phyloP scores from a whole-genome alignment of 2,329 filamentous ascomycete genomes.

The Arthrobotrys megalospora region DNA sequence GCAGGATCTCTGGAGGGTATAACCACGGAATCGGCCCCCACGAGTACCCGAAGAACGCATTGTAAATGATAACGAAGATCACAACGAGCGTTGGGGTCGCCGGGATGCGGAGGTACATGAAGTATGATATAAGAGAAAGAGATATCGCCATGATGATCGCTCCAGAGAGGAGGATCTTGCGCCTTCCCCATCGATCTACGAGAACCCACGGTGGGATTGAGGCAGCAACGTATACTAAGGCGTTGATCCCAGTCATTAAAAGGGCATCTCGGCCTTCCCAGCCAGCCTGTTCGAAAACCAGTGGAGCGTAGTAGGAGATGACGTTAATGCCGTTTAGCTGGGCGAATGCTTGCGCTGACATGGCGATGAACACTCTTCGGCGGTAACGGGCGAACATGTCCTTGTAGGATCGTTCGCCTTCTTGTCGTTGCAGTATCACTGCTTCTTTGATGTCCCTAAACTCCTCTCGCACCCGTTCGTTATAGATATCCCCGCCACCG shows the following conservation, averaged over 20 bases:
- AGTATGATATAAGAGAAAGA: slow-evolving; percentile 92
- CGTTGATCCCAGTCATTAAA: slow-evolving; percentile 97
- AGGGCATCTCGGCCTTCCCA: slow-evolving; percentile 92
- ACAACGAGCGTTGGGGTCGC: slow-evolving; percentile 88
- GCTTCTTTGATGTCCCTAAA: slow-evolving; percentile 99
- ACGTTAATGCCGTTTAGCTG: slow-evolving; percentile 99
- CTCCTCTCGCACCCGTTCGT: slow-evolving; percentile 91
- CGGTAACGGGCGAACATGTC: slow-evolving; percentile 97
- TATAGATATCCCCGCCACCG: slow-evolving; percentile 94
- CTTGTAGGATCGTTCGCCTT: slow-evolving; percentile 89
- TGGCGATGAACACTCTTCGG: slow-evolving; percentile 95
- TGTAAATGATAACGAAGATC: slow-evolving; percentile 97
- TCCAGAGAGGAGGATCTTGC: slow-evolving; percentile 89
- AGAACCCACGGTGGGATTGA: slow-evolving; percentile 98
- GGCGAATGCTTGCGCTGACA: slow-evolving; percentile 95
- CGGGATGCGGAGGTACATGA: slow-evolving; percentile 86
- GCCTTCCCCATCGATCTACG: slow-evolving; percentile 90
- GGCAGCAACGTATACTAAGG: slow-evolving; percentile 88
- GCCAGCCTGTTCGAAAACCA: slow-evolving; percentile 97
- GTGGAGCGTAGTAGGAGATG: slow-evolving; percentile 95
- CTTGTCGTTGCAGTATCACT: slow-evolving; percentile 90
- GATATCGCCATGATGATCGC: slow-evolving; percentile 91
- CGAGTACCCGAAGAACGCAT: slow-evolving; percentile 95
- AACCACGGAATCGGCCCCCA: slow-evolving; percentile 99
- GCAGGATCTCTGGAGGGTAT: slow-evolving; percentile 98